A percentile compares a stretch with the other conserved stretches of the same genome.
Conservation (phyloP, 805 yeast species). For the Metschnikowia orientalis region DNA sequence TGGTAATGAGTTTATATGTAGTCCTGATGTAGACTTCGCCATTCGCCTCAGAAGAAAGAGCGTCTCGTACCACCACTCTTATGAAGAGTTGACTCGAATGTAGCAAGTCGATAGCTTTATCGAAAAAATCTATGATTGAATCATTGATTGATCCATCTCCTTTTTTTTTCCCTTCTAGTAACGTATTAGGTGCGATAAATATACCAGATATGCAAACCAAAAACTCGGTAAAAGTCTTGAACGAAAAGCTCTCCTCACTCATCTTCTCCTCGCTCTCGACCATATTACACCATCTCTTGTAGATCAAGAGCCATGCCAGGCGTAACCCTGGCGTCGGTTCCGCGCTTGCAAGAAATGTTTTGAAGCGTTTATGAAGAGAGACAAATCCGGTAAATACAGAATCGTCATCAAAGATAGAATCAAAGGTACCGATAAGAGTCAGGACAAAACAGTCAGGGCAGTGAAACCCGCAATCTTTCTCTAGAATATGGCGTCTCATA, state of each 20-base stretch:
- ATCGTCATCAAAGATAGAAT: conserved; percentile 39
- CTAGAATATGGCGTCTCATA: conserved; percentile 29
- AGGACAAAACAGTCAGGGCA: conserved; percentile 13
- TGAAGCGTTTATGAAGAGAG: conserved; percentile 66
- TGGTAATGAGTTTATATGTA: conserved; percentile 39
- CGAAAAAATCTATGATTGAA: conserved; percentile 45
- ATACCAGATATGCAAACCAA: conserved; percentile 68
- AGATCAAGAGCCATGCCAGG: conserved; percentile 44
- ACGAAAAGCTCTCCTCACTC: conserved; percentile 43
- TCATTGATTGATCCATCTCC: too few relatives aligned
- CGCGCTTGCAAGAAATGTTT: conserved; percentile 31
- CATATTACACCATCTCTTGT: conserved; percentile 43
- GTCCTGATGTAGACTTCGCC: conserved; percentile 50
- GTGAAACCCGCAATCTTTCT: conserved; percentile 10
- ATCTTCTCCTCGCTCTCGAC: conserved; percentile 23
- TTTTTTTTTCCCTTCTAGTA: too few relatives aligned
- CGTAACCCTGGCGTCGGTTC: conserved; percentile 38
- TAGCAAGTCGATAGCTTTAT: conserved; percentile 46
- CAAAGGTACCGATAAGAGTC: conserved; percentile 27
- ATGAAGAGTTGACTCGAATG: conserved; percentile 48
- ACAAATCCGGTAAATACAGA: conserved; percentile 63
- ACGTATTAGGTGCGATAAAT: conserved; percentile 39
- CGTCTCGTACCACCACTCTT: conserved; percentile 69
- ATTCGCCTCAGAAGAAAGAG: conserved; percentile 61
- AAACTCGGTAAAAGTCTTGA: conserved; percentile 68